Evolutionary conservation across 2,329 filamentous ascomycete genomes (phyloP), one percentile per base, ranked within the genome.

Genomic region (Hypoxylon sp.): DNA sequence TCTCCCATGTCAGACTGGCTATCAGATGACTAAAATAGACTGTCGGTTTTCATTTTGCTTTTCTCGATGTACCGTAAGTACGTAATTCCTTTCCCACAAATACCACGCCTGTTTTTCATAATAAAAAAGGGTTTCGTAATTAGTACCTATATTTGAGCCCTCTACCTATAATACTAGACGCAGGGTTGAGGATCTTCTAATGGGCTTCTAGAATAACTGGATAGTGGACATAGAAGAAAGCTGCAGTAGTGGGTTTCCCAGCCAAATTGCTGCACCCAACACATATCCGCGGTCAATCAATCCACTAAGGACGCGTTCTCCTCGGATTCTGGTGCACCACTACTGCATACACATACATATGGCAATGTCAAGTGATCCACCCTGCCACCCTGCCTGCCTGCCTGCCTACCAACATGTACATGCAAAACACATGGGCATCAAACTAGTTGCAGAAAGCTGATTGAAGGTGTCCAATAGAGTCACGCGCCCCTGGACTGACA

Each of bases 401-500:
- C 30, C 21, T 23, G 28, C 53, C 51, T 53, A 65, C 58, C 59
- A 69, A 61, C 63, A 68, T 66, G 55, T 67, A 69, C 63, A 69
- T 72, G 65, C 70, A 71, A 68, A 71, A 71, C 70, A 72, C 70
- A 72, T 72, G 70, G 70, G 70, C 70, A 70, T 70, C 65, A 56
- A 36, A 65, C 68, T 72, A 69, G 70, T 50, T 70, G 70, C 70
- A 71, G 68, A 64, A 65, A 68, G 64, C 63, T 69, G 66, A 69
- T 63, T 34, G 60, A 58, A 32, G 57, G 51, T n/a, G 34, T 38
- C 68, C 68, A 71, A 71, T 69, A 64, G 63, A 51, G 60, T 49
- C 30, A 7, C n/a, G 51, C 21, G 19, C 55, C 68, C 65, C 57
- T 66, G 57, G 34, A 38, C 62, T 55, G 65, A 49, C 65, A 61